Evolutionary conservation across 768 basidiomycete species (phyloP).

Genomic region (Kwoniella mangroviensis): DNA sequence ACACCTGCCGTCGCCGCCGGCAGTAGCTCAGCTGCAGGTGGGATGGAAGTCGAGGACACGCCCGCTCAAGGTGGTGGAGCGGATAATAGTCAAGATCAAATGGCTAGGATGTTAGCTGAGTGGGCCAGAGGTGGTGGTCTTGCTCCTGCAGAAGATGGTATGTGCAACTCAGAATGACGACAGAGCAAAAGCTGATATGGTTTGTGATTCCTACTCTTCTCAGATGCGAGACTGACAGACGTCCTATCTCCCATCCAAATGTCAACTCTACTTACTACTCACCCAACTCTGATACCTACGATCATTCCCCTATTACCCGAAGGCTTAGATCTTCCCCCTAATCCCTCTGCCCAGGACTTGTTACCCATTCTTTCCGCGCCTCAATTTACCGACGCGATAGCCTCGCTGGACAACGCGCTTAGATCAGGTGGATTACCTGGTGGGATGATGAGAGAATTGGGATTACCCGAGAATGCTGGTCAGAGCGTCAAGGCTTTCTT

Average conservation of each 20-base stretch:
- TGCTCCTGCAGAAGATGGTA: constrained; percentile 27
- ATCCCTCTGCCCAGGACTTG: constrained; percentile 70
- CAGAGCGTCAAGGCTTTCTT: constrained; percentile 77
- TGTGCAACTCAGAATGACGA: not conserved
- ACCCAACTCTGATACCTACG: constrained; percentile 68
- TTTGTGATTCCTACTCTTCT: not conserved
- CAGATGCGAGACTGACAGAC: constrained; percentile 50
- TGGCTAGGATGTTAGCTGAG: constrained; percentile 45
- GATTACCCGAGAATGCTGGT: constrained; percentile 83
- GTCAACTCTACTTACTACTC: constrained; percentile 64
- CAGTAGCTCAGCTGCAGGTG: constrained; percentile 7
- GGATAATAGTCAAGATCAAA: constrained; percentile 30
- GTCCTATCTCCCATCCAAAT: constrained; percentile 49
- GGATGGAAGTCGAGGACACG: constrained; percentile 20
- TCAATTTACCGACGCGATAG: constrained; percentile 78
- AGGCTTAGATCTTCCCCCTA: constrained; percentile 67
- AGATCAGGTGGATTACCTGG: constrained; percentile 74
- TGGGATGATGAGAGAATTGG: constrained; percentile 74
- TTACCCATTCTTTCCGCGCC: constrained; percentile 78
- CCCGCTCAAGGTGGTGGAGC: constrained; percentile 8
- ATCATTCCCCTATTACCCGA: constrained; percentile 83
- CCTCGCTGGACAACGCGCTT: constrained; percentile 81
- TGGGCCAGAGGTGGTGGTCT: constrained; percentile 42
- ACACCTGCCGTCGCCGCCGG: constrained; percentile 5
- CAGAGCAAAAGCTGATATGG: not conserved